Conservation (phyloP, 768 basidiomycete species). For the Paxillus rubicundulus region DNA sequence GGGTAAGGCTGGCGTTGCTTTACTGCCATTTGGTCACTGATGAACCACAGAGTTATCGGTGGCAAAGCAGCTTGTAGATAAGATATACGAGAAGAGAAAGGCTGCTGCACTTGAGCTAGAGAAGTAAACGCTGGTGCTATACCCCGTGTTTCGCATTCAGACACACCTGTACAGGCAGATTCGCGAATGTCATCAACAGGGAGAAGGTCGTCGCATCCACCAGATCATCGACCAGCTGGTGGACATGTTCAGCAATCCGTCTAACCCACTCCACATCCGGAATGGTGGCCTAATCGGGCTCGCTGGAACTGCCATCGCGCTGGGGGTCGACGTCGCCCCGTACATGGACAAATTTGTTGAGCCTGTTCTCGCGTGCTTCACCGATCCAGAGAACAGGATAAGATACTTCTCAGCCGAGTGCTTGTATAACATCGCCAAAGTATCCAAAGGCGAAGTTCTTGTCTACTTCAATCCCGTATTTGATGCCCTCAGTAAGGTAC, state of each 20-base stretch:
- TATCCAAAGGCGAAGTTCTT: conserved; percentile 94
- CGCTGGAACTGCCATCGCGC: conserved; percentile 94
- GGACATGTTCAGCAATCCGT: conserved; percentile 84
- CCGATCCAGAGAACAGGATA: conserved; percentile 91
- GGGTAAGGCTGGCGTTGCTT: conserved; percentile 11
- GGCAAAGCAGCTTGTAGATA: conserved; percentile 81
- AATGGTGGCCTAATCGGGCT: conserved; percentile 96
- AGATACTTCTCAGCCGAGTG: conserved; percentile 98
- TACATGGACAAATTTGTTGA: conserved; percentile 94
- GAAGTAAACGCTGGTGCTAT: conserved; percentile 53
- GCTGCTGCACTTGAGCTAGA: conserved; percentile 93
- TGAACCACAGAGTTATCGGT: conserved; percentile 59
- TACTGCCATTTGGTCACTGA: not conserved
- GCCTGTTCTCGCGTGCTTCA: conserved; percentile 86
- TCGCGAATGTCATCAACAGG: conserved; percentile 79
- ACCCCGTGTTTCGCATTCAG: conserved; percentile 8
- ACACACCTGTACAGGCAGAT: conserved; percentile 57
- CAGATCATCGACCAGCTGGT: conserved; percentile 93
- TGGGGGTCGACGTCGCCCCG: conserved; percentile 89
- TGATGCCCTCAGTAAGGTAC: conserved; percentile 94
- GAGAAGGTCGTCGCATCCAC: conserved; percentile 76
- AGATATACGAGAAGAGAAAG: conserved; percentile 96
- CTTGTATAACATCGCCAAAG: conserved; percentile 96
- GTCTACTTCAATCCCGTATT: conserved; percentile 99
- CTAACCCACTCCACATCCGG: conserved; percentile 83